phyloP scores from a whole-genome alignment of 495 filamentous ascomycete genomes.

The Gamarada debralockiae region DNA sequence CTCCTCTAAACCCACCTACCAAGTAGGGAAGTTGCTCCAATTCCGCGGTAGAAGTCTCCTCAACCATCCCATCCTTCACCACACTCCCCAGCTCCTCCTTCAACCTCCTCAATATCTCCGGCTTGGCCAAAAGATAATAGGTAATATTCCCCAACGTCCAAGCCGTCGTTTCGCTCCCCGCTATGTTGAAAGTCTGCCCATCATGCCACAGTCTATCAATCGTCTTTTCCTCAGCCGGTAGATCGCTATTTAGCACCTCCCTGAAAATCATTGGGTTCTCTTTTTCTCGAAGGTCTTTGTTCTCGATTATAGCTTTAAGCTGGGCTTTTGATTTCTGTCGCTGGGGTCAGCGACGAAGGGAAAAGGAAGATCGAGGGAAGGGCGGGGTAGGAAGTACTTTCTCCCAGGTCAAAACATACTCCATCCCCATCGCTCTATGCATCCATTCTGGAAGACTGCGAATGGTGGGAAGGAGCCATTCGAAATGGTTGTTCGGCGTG shows the following conservation, averaged over 20 bases:
- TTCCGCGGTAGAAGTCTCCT: conserved; percentile 21
- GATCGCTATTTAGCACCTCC: not conserved
- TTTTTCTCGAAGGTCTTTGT: not conserved
- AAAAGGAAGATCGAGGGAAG: not conserved
- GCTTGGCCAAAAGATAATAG: conserved; percentile 28
- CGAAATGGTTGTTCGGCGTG: not conserved
- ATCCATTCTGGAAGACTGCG: not conserved
- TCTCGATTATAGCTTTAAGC: not conserved
- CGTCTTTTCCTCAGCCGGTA: not conserved
- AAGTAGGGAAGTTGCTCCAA: conserved; percentile 42
- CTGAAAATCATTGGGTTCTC: not conserved
- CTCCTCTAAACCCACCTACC: conserved; percentile 20
- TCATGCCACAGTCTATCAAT: conserved; percentile 8
- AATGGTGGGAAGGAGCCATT: not conserved
- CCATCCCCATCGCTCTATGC: not conserved
- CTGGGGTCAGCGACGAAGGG: no score
- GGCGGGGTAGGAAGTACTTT: not conserved
- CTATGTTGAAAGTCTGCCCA: conserved; percentile 24
- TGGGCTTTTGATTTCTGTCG: not conserved
- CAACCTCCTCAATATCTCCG: conserved; percentile 20
- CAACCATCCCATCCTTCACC: conserved; percentile 10
- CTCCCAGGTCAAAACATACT: not conserved
- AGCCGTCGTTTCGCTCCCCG: conserved; percentile 24
- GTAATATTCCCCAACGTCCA: conserved; percentile 27
- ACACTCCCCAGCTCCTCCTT: conserved; percentile 22